Evolutionary conservation across 257 asterid species (phyloP).

Genomic region (Thymus mandschuricus): DNA sequence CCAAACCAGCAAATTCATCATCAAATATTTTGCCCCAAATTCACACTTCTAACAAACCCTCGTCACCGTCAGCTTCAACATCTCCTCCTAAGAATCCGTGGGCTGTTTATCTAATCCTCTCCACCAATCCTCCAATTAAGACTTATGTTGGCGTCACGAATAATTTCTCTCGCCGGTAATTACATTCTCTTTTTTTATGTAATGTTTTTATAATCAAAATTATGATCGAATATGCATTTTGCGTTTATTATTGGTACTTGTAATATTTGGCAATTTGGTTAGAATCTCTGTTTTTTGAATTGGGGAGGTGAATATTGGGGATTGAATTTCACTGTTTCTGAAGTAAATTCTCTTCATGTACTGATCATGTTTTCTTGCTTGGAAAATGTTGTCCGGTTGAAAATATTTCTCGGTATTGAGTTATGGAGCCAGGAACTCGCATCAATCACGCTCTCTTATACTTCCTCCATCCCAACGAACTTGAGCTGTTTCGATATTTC

Average conservation of each 20-base stretch:
- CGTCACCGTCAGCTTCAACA: slow-evolving; percentile 36
- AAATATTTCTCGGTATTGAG: background rate
- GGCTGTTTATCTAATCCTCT: slow-evolving; percentile 78
- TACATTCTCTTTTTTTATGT: background rate
- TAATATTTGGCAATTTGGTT: background rate
- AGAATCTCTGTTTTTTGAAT: background rate
- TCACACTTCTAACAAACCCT: slow-evolving; percentile 29
- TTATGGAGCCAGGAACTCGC: no score
- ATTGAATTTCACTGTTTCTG: background rate
- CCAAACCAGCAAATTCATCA: slow-evolving; percentile 29
- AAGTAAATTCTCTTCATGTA: background rate
- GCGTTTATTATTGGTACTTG: background rate
- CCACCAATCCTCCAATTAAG: slow-evolving; percentile 71
- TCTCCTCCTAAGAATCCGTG: slow-evolving; percentile 44
- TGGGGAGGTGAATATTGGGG: background rate
- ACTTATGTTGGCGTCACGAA: slow-evolving; percentile 87
- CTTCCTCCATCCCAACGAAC: no score
- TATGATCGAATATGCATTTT: background rate
- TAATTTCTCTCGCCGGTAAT: slow-evolving; percentile 76
- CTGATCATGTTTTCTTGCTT: background rate
- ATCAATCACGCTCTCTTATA: no score
- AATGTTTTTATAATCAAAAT: slow-evolving; percentile 1
- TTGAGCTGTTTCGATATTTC: no score
- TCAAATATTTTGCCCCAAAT: slow-evolving; percentile 25
- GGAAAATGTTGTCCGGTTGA: background rate